Evolutionary conservation across 495 filamentous ascomycete species (phyloP).

Genomic region (Penicillium taxi): DNA sequence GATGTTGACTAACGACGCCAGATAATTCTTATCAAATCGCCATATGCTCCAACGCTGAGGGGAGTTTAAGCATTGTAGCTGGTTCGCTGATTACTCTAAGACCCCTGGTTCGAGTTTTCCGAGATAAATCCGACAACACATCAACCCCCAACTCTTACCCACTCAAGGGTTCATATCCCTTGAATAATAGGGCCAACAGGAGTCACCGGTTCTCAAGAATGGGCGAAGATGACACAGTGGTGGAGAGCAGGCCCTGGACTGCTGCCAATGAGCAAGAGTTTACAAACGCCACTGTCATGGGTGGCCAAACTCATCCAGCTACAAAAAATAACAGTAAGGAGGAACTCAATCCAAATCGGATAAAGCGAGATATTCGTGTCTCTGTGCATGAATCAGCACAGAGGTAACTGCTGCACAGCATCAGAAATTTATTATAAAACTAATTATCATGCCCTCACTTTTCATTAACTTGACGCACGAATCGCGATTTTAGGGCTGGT

Average conservation of each 20-base stretch:
- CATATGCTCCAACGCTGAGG: slow-evolving; percentile 36
- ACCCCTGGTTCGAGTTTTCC: slow-evolving; percentile 29
- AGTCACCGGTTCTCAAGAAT: slow-evolving; percentile 7
- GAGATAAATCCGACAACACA: slow-evolving; percentile 16
- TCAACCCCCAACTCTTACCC: slow-evolving; percentile 13
- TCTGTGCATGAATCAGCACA: slow-evolving; percentile 17
- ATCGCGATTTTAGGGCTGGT: too few relatives aligned
- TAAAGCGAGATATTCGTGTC: slow-evolving; percentile 21
- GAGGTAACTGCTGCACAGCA: too few relatives aligned
- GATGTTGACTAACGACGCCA: slow-evolving; percentile 6
- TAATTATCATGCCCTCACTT: too few relatives aligned
- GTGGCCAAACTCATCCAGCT: slow-evolving; percentile 5
- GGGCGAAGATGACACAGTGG: slow-evolving; percentile 9
- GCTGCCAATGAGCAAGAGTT: slow-evolving; percentile 16
- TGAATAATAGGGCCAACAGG: slow-evolving; percentile 10
- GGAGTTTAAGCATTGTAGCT: slow-evolving; percentile 31
- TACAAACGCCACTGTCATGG: slow-evolving; percentile 26
- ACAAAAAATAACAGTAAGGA: slow-evolving; percentile 18
- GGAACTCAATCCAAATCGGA: slow-evolving; percentile 11
- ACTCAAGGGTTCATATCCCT: too few relatives aligned
- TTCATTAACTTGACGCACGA: too few relatives aligned
- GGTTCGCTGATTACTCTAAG: slow-evolving; percentile 31
- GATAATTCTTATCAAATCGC: slow-evolving; percentile 28
- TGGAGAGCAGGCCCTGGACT: slow-evolving; percentile 14
- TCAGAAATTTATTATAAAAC: too few relatives aligned